These are phyloP conservation scores for Closterium sp. DNA, from an alignment of 139 green algal genomes.

Conservation along the genomic window DNA sequence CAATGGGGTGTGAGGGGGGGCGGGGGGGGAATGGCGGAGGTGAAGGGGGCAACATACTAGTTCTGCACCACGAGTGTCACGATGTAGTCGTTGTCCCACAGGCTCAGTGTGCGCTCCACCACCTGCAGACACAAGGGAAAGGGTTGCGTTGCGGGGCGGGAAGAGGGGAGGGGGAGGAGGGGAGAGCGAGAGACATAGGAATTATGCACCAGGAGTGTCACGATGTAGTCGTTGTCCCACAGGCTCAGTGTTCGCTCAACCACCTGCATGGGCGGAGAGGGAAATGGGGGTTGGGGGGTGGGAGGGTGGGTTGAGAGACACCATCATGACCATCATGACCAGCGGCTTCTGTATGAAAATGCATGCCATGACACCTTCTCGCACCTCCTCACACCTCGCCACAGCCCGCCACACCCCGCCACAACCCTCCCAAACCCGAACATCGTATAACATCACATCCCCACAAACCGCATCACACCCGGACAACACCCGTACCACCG, in stretches of 20 bases:
- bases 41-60: too few relatives aligned
- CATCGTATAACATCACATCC: constrained; percentile 74
- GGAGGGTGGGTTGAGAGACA: too few relatives aligned
- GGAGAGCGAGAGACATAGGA: too few relatives aligned
- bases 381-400: constrained; percentile 98
- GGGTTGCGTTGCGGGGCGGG: too few relatives aligned
- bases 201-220: constrained; percentile 65
- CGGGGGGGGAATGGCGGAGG: too few relatives aligned
- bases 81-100: too few relatives aligned
- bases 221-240: constrained; percentile 99
- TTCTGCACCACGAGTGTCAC: too few relatives aligned
- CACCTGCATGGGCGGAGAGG: constrained; percentile 69
- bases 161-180: too few relatives aligned
- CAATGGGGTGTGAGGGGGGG: too few relatives aligned
- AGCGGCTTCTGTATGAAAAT: constrained; percentile 96
- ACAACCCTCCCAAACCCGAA: constrained; percentile 87
- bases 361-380: constrained; percentile 96
- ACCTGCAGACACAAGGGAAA: too few relatives aligned
- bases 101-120: too few relatives aligned
- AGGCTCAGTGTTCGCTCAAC: constrained; percentile 95
- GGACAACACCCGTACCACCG: constrained; percentile 99
- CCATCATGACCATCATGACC: not conserved
- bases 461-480: constrained; percentile 81
- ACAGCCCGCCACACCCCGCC: constrained; percentile 96
- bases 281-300: not conserved